phyloP scores from a whole-genome alignment of 2,329 filamentous ascomycete genomes.

The Alternaria triticimaculans region DNA sequence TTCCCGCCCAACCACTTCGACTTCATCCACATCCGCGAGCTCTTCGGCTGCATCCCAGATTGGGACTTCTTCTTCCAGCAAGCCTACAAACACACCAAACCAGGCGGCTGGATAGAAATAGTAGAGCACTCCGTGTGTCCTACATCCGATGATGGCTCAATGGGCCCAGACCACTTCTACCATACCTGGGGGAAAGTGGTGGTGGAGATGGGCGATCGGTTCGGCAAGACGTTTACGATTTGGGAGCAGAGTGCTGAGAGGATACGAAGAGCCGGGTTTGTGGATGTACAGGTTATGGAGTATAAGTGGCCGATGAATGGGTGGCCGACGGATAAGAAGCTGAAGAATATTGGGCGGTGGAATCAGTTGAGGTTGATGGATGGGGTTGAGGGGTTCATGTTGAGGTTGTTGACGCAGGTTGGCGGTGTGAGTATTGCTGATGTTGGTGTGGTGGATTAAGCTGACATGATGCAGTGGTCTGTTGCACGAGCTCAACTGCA shows the following conservation, averaged over 20 bases:
- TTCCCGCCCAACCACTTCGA: conserved; percentile 48
- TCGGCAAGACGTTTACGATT: conserved; percentile 48
- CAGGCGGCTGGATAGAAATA: conserved; percentile 54
- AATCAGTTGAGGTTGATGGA: conserved; percentile 47
- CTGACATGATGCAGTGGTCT: conserved; percentile 33
- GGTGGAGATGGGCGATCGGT: conserved; percentile 45
- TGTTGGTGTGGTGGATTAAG: background rate
- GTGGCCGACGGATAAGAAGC: conserved; percentile 38
- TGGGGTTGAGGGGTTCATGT: conserved; percentile 48
- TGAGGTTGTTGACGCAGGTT: conserved; percentile 45
- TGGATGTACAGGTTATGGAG: conserved; percentile 39
- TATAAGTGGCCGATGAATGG: conserved; percentile 49
- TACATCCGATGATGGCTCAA: conserved; percentile 50
- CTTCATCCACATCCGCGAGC: conserved; percentile 55
- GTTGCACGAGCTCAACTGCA: conserved; percentile 44
- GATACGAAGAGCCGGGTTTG: conserved; percentile 43
- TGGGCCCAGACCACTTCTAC: conserved; percentile 47
- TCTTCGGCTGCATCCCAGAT: conserved; percentile 55
- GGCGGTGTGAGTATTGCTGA: conserved; percentile 32
- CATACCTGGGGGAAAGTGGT: conserved; percentile 45
- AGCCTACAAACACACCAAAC: conserved; percentile 46
- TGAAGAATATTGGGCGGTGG: conserved; percentile 48
- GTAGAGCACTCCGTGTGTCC: conserved; percentile 52
- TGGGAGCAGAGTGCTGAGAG: conserved; percentile 43
- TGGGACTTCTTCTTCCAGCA: conserved; percentile 53